phyloP scores from a whole-genome alignment of 495 filamentous ascomycete species.

The Neurospora sp. region DNA sequence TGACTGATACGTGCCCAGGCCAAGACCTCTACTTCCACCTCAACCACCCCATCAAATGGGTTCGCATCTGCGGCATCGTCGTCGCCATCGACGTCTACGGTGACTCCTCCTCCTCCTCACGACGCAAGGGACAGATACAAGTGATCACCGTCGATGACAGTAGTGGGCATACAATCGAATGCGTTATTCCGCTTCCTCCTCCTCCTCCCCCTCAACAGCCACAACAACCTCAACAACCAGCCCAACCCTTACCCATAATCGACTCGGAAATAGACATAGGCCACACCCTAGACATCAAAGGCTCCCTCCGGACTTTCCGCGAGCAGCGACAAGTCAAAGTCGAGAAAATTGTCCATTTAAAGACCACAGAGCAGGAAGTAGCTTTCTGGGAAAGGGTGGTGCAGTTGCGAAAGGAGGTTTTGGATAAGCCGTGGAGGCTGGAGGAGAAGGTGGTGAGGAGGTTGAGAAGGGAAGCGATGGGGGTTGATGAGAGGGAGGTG shows the following conservation, averaged over 20 bases:
- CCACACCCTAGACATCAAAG: constrained; percentile 66
- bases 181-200: constrained; percentile 14
- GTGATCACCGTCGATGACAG: constrained; percentile 65
- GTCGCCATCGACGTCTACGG: constrained; percentile 61
- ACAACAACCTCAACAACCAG: neutral
- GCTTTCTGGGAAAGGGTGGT: constrained; percentile 60
- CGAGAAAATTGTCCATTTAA: constrained; percentile 51
- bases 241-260: neutral
- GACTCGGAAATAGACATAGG: constrained; percentile 49
- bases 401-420: constrained; percentile 51
- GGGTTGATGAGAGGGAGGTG: constrained; percentile 25
- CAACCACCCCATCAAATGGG: constrained; percentile 87
- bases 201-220: neutral
- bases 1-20: constrained; percentile 27
- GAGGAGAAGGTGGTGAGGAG: constrained; percentile 40
- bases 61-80: constrained; percentile 65
- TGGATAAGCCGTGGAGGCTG: constrained; percentile 61
- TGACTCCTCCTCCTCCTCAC: neutral
- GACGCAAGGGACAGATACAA: neutral
- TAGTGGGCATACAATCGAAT: constrained; percentile 67
- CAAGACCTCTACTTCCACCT: constrained; percentile 66
- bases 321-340: constrained; percentile 54
- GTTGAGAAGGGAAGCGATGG: constrained; percentile 42
- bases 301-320: constrained; percentile 55
- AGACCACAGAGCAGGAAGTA: constrained; percentile 65